Percentiles rank a stretch among this genome's conserved stretches.
These are phyloP conservation scores for Penicillium egyptiacum DNA, from an alignment of 495 filamentous ascomycete species.

Conservation along the genomic window DNA sequence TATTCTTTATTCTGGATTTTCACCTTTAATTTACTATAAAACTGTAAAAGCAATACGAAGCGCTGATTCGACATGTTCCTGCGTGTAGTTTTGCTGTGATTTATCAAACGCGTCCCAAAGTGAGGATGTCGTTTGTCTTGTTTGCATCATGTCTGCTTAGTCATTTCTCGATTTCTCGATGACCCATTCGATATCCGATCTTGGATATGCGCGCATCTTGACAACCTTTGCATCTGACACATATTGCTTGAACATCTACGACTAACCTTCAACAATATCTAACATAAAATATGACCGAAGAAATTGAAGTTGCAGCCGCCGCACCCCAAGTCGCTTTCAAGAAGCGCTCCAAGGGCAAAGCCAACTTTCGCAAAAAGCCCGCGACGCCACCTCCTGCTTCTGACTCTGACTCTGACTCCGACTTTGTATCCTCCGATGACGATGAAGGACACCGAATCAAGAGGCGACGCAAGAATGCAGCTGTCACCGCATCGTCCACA, in stretches of 20 bases:
- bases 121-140: conserved; percentile 20
- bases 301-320: conserved; percentile 13
- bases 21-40: neutral
- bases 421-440: conserved; percentile 76
- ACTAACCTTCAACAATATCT: neutral
- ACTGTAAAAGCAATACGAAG: neutral
- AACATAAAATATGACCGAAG: conserved; percentile 19
- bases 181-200: conserved; percentile 6
- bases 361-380: conserved; percentile 77
- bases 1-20: neutral
- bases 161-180: conserved; percentile 8
- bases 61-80: conserved; percentile 11
- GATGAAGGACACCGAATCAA: conserved; percentile 73
- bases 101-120: conserved; percentile 16
- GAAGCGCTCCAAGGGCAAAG: conserved; percentile 78
- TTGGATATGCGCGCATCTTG: neutral
- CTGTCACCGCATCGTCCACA: conserved; percentile 55
- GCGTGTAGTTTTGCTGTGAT: conserved; percentile 18
- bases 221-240: neutral
- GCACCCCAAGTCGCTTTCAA: conserved; percentile 63
- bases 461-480: conserved; percentile 67
- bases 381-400: conserved; percentile 72
- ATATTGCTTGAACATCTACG: neutral
- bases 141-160: conserved; percentile 20
- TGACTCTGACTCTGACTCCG: conserved; percentile 55